Evolutionary conservation across 139 green algal genomes (phyloP).

Genomic region (Closterium sp.): DNA sequence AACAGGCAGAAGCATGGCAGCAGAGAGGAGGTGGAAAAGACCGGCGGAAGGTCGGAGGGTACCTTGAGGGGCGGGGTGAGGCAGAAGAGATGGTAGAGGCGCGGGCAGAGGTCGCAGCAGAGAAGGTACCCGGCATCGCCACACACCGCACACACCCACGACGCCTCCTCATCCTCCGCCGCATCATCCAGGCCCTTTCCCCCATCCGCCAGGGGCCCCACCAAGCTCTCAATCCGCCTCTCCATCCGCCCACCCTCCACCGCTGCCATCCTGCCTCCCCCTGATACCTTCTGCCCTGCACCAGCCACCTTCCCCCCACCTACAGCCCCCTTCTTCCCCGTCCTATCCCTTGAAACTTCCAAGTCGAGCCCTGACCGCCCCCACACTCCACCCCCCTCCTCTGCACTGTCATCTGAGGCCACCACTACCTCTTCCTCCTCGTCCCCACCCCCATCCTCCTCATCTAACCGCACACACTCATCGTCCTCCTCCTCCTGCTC

Average conservation of each 20-base stretch:
- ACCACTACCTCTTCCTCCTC: not conserved
- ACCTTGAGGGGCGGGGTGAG: conserved; percentile 38
- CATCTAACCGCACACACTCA: not conserved
- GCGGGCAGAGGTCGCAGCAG: conserved; percentile 28
- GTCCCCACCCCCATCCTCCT: not conserved
- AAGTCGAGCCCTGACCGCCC: not conserved
- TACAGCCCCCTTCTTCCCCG: not conserved
- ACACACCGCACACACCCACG: conserved; percentile 21
- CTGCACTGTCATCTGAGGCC: not conserved
- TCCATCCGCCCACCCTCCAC: not conserved
- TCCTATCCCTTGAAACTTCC: not conserved
- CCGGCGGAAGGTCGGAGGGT: too few relatives aligned
- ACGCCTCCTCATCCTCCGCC: not conserved
- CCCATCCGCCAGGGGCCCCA: not conserved
- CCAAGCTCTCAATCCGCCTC: not conserved
- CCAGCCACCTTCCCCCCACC: not conserved
- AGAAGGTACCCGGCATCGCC: conserved; percentile 14
- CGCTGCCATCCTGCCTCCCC: not conserved
- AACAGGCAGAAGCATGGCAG: not conserved
- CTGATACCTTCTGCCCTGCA: not conserved
- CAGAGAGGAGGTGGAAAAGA: too few relatives aligned
- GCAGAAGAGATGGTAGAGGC: conserved; percentile 34
- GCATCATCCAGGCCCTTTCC: not conserved
- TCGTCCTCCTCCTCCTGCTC: not conserved
- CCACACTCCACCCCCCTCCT: not conserved